Evolutionary conservation across 2,329 filamentous ascomycete species (phyloP), one percentile per base, ranked within the genome.

Genomic region (Periconia digitata): DNA sequence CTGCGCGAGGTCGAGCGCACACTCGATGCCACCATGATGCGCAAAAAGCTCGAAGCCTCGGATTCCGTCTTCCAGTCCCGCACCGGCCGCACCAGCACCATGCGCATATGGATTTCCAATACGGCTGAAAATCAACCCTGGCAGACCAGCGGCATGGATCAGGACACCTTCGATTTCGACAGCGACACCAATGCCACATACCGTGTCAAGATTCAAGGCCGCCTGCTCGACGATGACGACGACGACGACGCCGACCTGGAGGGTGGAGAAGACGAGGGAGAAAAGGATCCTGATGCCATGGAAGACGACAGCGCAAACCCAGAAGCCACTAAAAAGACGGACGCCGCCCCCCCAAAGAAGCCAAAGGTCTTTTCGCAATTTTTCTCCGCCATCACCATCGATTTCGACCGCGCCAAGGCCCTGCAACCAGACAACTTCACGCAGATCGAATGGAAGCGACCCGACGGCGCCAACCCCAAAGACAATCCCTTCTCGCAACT

Each of bases 71-170:
- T 83, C 67, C 84, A 87, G 57, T 84, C 86, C 55, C 86, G 85
- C 52, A 79, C 84, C 51, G 94, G 89, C 82, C 84, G 89, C 58
- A 87, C 86, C 71, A 89, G 87, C 66, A 95, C 90, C 2, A 79
- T 99, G 72, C 87, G 92, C 53, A 83, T 99, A 55, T 97, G 91
- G 91, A 86, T 99, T 63, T 92, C 85, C 63, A 99, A 99, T 72
- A 96, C 91, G 1, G 90, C 87, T 27, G 90, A 96, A 71, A 90
- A 94, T 65, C 94, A 99, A 74, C 86, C 88, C 24, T 97, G 94
- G 94, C 94, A 99, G 73, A 81, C 79, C 34, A 83, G 79, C 59
- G 78, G 77, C 35, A 76, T 87, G 51, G 85, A 86, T 51, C 81
- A 86, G 10, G 86, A 92, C 66, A 83, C 83, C 29, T 94, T 94